Evolutionary conservation across 192 early-diverging fungal genomes (phyloP).

Genomic region (Pecoramyces ruminantium): DNA sequence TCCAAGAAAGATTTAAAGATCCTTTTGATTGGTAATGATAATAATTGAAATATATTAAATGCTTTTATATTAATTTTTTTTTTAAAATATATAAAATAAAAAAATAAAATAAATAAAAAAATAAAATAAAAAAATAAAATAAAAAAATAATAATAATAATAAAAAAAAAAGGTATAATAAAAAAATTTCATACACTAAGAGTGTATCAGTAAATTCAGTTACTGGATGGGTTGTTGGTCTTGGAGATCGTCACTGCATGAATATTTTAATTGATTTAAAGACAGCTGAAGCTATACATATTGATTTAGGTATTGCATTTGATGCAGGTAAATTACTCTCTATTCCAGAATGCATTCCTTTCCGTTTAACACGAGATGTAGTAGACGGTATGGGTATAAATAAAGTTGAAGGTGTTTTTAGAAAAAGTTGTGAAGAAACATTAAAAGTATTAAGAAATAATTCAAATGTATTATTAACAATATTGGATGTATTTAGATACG

Average conservation of each 20-base stretch:
- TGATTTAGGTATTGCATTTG: slow-evolving; percentile 92
- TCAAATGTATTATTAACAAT: slow-evolving; percentile 66
- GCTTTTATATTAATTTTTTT: background rate
- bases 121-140: too few species aligned
- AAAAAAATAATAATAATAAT: too few species aligned
- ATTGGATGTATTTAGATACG: slow-evolving; percentile 86
- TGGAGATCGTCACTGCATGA: slow-evolving; percentile 85
- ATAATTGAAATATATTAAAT: too few species aligned
- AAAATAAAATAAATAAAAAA: too few species aligned
- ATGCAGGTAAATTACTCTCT: slow-evolving; percentile 70
- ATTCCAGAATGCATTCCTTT: slow-evolving; percentile 87
- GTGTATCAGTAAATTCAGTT: slow-evolving; percentile 71
- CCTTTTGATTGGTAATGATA: slow-evolving; percentile 56
- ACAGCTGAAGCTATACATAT: slow-evolving; percentile 86
- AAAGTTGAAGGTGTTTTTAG: slow-evolving; percentile 67
- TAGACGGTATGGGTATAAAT: slow-evolving; percentile 71
- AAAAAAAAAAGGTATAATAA: slow-evolving; percentile 37
- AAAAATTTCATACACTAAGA: slow-evolving; percentile 51
- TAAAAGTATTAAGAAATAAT: slow-evolving; percentile 62
- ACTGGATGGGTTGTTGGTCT: slow-evolving; percentile 36
- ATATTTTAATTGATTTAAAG: slow-evolving; percentile 67
- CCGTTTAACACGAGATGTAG: slow-evolving; percentile 72
- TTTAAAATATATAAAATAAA: too few species aligned
- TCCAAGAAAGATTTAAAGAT: slow-evolving; percentile 56
- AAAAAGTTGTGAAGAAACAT: slow-evolving; percentile 54